Percentiles rank a stretch among this genome's conserved stretches.
These are phyloP conservation scores for barrel medic (Medicago truncatula) DNA, from an alignment of 306 rosid genomes.

Conservation along the genomic window DNA sequence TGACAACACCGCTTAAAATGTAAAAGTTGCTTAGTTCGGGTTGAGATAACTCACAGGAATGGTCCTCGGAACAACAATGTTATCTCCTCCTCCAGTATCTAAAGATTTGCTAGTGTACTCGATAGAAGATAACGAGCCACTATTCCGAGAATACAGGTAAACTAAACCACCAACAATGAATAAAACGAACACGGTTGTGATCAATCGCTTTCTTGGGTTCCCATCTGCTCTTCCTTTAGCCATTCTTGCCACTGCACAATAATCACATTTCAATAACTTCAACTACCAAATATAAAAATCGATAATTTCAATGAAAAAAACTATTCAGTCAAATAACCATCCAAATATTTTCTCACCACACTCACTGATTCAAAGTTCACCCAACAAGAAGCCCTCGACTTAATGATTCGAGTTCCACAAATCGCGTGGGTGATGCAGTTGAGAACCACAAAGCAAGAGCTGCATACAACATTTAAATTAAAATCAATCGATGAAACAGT, in stretches of 20 bases:
- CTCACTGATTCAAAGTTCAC: slow-evolving; percentile 38
- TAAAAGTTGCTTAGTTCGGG: slow-evolving; percentile 36
- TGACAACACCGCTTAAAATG: not conserved
- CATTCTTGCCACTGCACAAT: slow-evolving; percentile 61
- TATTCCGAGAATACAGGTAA: slow-evolving; percentile 57
- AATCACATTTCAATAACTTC: slow-evolving; percentile 41
- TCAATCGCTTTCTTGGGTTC: slow-evolving; percentile 60
- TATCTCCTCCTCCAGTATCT: slow-evolving; percentile 53
- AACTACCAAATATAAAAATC: slow-evolving; percentile 14
- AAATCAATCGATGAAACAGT: slow-evolving; percentile 45
- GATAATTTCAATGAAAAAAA: slow-evolving; percentile 29
- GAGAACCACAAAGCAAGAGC: slow-evolving; percentile 34
- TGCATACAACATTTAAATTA: slow-evolving; percentile 37
- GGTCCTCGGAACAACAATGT: slow-evolving; percentile 57
- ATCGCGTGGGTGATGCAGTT: slow-evolving; percentile 28
- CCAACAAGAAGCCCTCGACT: slow-evolving; percentile 15
- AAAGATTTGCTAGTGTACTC: slow-evolving; percentile 70
- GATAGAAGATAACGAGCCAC: slow-evolving; percentile 62
- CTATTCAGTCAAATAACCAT: slow-evolving; percentile 33
- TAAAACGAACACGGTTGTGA: slow-evolving; percentile 54
- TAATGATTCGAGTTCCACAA: slow-evolving; percentile 36
- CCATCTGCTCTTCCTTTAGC: slow-evolving; percentile 69
- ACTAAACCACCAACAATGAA: slow-evolving; percentile 65
- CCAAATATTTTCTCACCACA: slow-evolving; percentile 45
- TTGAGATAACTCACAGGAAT: slow-evolving; percentile 72